A percentile compares a stretch with the other conserved stretches of the same genome.
phyloP scores from a whole-genome alignment of 352 stramenopile genomes.

The Phytophthora quininea region DNA sequence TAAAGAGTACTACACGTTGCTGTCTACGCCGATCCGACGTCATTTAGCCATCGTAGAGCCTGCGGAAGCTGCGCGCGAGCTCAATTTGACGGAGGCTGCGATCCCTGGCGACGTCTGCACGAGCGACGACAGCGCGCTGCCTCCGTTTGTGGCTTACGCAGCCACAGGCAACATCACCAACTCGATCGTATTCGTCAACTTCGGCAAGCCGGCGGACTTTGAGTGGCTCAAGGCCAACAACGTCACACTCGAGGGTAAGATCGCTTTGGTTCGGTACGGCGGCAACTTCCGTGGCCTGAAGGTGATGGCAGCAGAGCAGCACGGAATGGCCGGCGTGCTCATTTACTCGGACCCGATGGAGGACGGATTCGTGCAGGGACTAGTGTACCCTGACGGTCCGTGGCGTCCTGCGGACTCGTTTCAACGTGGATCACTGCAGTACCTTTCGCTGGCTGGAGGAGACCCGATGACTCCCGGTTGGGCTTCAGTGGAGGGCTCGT shows the following conservation, averaged over 20 bases:
- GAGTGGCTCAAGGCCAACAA: slow-evolving; percentile 68
- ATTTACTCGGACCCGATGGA: slow-evolving; percentile 91
- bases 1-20: slow-evolving; percentile 66
- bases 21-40: slow-evolving; percentile 68
- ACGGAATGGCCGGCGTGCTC: slow-evolving; percentile 75
- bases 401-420: slow-evolving; percentile 77
- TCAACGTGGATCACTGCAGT: slow-evolving; percentile 87
- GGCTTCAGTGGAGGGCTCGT: slow-evolving; percentile 47
- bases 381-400: slow-evolving; percentile 39
- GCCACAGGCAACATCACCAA: slow-evolving; percentile 76
- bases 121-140: slow-evolving; percentile 58
- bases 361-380: slow-evolving; percentile 73
- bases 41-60: slow-evolving; percentile 56
- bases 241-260: slow-evolving; percentile 77
- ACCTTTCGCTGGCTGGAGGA: slow-evolving; percentile 74
- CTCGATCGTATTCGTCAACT: slow-evolving; percentile 89
- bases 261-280: slow-evolving; percentile 88
- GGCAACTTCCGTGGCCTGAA: slow-evolving; percentile 78
- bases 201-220: slow-evolving; percentile 83
- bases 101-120: slow-evolving; percentile 73
- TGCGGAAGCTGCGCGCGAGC: slow-evolving; percentile 21
- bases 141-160: slow-evolving; percentile 85
- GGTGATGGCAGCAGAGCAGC: slow-evolving; percentile 83
- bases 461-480: slow-evolving; percentile 71
- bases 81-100: slow-evolving; percentile 64